A percentile compares a stretch with the other conserved stretches of the same genome.
phyloP scores from a whole-genome alignment of 306 rosid species.

The Trifolium repens region DNA sequence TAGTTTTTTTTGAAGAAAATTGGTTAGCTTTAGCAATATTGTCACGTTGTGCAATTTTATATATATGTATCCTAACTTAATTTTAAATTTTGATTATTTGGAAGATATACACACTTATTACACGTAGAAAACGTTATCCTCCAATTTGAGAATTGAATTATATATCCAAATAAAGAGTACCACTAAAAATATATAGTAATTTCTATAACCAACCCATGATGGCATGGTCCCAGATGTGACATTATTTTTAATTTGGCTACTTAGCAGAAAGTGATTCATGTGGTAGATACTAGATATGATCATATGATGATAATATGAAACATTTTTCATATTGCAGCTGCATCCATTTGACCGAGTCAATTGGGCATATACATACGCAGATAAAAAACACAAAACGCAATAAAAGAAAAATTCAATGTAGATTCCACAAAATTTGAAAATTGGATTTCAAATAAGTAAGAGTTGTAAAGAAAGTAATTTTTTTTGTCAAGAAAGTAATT shows the following conservation, averaged over 20 bases:
- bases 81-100: not conserved
- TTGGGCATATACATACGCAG: too few relatives aligned
- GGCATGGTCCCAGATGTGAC: constrained; percentile 7
- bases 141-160: constrained; percentile 8
- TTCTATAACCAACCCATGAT: constrained; percentile 30
- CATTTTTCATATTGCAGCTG: constrained; percentile 29
- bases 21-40: not conserved
- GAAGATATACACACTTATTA: not conserved
- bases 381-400: not conserved
- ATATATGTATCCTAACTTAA: constrained; percentile 7
- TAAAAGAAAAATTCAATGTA: not conserved
- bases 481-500: too few relatives aligned
- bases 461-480: too few relatives aligned
- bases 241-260: constrained; percentile 1
- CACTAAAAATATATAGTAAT: not conserved
- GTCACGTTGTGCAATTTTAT: not conserved
- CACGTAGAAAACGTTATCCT: constrained; percentile 11
- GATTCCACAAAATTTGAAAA: not conserved
- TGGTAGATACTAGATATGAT: constrained; percentile 39
- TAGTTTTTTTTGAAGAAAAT: not conserved
- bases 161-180: constrained; percentile 8
- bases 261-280: constrained; percentile 23
- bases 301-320: constrained; percentile 19
- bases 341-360: constrained; percentile 38
- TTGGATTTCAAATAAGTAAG: too few relatives aligned